Evolutionary conservation across 345 rosid genomes (phyloP).

Genomic region (Euphorbia tirucalli): DNA sequence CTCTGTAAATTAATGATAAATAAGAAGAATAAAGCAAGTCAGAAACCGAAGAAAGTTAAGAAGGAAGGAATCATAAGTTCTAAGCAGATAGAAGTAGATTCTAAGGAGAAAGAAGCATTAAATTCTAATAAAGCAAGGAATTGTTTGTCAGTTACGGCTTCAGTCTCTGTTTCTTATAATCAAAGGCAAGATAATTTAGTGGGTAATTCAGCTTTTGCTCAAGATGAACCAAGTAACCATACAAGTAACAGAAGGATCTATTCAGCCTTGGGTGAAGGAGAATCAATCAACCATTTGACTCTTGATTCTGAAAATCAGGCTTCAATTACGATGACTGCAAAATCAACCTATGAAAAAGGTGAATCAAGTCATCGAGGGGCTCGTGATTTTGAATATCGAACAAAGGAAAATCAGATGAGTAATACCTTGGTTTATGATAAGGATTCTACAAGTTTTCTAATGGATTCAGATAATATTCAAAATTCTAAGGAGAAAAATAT

Average conservation of each 20-base stretch:
- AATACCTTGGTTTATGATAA: neutral
- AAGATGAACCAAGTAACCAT: neutral
- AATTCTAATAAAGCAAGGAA: neutral
- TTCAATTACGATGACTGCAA: neutral
- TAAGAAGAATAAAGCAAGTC: slow-evolving; percentile 9
- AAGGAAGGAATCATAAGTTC: neutral
- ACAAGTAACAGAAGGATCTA: neutral
- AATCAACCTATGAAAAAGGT: neutral
- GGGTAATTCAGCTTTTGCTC: neutral
- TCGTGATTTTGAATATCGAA: neutral
- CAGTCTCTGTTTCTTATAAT: neutral
- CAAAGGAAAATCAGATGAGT: neutral
- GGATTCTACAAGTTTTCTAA: neutral
- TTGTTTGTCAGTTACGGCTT: neutral
- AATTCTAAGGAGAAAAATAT: neutral
- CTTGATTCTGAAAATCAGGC: too few relatives aligned
- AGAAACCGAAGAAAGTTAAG: neutral
- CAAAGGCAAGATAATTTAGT: neutral
- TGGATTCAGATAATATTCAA: neutral
- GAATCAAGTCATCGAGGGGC: neutral
- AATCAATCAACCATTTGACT: neutral
- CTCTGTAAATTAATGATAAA: slow-evolving; percentile 31
- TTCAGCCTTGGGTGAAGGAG: neutral
- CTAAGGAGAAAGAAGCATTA: neutral
- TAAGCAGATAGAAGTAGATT: neutral